phyloP scores from a whole-genome alignment of 2,329 filamentous ascomycete genomes.

The Aspergillus sojae region DNA sequence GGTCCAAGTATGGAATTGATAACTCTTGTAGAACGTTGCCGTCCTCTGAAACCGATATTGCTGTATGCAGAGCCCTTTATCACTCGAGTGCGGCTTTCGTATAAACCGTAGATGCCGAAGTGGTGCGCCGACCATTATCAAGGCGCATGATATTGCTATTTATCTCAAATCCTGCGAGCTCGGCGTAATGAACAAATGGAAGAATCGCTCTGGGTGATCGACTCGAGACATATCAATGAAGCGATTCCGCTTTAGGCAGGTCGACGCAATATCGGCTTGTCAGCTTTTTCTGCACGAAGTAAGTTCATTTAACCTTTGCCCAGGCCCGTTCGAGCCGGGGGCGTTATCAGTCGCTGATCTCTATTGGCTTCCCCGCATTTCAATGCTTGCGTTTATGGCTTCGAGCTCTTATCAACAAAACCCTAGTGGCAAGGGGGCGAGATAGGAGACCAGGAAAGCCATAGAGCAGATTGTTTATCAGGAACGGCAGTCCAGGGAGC shows the following conservation, averaged over 20 bases:
- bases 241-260: constrained; percentile 20
- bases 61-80: neutral
- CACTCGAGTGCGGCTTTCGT: neutral
- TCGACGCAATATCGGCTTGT: constrained; percentile 19
- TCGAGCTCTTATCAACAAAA: neutral
- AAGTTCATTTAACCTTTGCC: neutral
- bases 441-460: neutral
- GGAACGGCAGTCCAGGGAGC: neutral
- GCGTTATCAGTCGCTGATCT: neutral
- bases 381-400: neutral
- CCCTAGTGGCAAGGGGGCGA: neutral
- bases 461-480: neutral
- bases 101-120: neutral
- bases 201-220: neutral
- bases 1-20: neutral
- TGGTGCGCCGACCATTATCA: neutral
- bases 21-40: neutral
- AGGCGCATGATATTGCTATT: neutral
- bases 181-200: neutral
- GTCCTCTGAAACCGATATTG: neutral
- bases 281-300: neutral
- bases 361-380: neutral
- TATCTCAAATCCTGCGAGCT: neutral
- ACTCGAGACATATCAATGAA: neutral
- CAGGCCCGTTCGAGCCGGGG: neutral